Conservation (phyloP, 2,329 filamentous ascomycete species). For the Monilinia aucupariae region DNA sequence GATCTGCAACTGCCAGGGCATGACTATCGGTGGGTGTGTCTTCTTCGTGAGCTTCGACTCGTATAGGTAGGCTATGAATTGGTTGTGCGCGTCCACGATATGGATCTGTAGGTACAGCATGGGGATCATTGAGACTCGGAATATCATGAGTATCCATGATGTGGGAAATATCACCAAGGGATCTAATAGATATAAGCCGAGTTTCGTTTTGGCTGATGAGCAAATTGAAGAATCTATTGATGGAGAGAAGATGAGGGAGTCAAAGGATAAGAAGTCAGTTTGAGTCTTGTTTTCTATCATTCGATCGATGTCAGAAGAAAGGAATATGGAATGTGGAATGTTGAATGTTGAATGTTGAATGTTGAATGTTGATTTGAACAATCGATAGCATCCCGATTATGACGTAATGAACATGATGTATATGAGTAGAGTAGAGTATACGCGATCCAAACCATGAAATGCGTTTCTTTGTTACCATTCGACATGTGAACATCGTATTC, state of each 20-base stretch:
- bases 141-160: constrained; percentile 2
- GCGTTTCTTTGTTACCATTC: no score
- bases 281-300: no score
- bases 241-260: background rate
- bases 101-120: constrained; percentile 12
- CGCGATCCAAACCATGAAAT: no score
- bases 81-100: constrained; percentile 7
- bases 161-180: background rate
- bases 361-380: constrained; percentile 6
- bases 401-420: background rate
- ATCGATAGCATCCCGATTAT: background rate
- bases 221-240: background rate
- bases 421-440: no score
- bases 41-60: constrained; percentile 26
- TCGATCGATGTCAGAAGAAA: no score
- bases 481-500: no score
- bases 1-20: constrained; percentile 39
- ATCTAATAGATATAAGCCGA: no score
- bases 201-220: no score
- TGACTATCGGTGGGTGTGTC: constrained; percentile 39
- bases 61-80: constrained; percentile 23
- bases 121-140: constrained; percentile 3
- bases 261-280: background rate
- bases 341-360: no score
- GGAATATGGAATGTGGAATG: background rate